Evolutionary conservation across 78 protist species (phyloP).

Genomic region (Dictyostelium brefeldianum): DNA sequence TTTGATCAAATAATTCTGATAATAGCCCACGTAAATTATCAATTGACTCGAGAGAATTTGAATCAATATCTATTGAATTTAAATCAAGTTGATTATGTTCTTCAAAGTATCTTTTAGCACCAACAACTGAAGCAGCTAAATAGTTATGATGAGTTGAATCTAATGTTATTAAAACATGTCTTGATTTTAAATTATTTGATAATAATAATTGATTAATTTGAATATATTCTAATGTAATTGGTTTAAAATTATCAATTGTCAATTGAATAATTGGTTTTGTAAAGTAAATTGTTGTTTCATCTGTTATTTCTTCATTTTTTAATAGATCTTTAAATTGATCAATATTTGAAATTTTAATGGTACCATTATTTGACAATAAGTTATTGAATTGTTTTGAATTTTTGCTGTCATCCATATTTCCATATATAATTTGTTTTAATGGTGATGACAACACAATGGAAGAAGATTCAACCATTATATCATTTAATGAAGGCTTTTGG

Average conservation of each 20-base stretch:
- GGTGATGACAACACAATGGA: no score
- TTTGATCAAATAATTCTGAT: neutral
- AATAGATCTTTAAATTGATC: neutral
- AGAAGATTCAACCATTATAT: no score
- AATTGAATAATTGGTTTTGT: neutral
- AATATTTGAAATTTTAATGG: neutral
- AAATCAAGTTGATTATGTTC: neutral
- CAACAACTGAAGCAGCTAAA: neutral
- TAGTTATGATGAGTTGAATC: neutral
- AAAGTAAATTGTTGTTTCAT: conserved; percentile 1
- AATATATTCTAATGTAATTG: neutral
- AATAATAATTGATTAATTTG: conserved; percentile 20
- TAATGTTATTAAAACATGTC: neutral
- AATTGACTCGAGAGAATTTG: neutral
- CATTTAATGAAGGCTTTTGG: neutral
- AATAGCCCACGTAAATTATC: neutral
- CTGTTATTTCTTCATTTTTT: neutral
- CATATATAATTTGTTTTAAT: neutral
- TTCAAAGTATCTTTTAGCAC: neutral
- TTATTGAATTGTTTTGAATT: neutral
- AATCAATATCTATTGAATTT: neutral
- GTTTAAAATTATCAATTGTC: neutral
- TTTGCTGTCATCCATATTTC: neutral
- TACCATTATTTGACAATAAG: neutral
- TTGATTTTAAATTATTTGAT: neutral